These are phyloP conservation scores for Cudoniella acicularis DNA, from an alignment of 495 filamentous ascomycete genomes.

Conservation along the genomic window DNA sequence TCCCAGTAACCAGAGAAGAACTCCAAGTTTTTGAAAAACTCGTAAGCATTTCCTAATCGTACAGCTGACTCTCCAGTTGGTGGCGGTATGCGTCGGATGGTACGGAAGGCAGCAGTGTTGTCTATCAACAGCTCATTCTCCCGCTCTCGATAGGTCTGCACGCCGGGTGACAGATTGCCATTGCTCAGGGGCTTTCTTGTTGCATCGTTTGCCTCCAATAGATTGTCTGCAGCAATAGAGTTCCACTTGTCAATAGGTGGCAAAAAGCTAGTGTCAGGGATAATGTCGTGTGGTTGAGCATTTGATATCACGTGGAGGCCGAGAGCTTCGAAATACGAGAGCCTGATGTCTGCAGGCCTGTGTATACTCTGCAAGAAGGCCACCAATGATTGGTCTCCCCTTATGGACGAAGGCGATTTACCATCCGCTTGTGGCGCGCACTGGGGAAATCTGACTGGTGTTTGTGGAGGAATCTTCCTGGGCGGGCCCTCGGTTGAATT, in stretches of 20 bases:
- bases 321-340: conserved; percentile 43
- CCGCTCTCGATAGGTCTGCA: conserved; percentile 47
- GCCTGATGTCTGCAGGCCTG: conserved; percentile 41
- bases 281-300: conserved; percentile 36
- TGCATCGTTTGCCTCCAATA: conserved; percentile 36
- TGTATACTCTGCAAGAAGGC: conserved; percentile 42
- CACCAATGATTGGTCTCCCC: conserved; percentile 33
- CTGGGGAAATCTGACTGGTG: conserved; percentile 47
- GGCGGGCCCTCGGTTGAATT: conserved; percentile 30
- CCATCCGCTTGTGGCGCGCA: conserved; percentile 33
- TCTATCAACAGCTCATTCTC: conserved; percentile 44
- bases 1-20: conserved; percentile 48
- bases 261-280: conserved; percentile 44
- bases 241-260: conserved; percentile 45
- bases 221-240: conserved; percentile 38
- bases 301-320: conserved; percentile 45
- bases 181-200: conserved; percentile 40
- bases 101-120: conserved; percentile 49
- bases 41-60: conserved; percentile 52
- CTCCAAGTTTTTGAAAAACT: conserved; percentile 54
- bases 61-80: conserved; percentile 41
- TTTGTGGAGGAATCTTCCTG: conserved; percentile 46
- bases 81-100: conserved; percentile 45
- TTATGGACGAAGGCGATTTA: background rate
- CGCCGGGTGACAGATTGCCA: conserved; percentile 44